Evolutionary conservation across 345 rosid species (phyloP).

Genomic region (Eutrema japonicum): DNA sequence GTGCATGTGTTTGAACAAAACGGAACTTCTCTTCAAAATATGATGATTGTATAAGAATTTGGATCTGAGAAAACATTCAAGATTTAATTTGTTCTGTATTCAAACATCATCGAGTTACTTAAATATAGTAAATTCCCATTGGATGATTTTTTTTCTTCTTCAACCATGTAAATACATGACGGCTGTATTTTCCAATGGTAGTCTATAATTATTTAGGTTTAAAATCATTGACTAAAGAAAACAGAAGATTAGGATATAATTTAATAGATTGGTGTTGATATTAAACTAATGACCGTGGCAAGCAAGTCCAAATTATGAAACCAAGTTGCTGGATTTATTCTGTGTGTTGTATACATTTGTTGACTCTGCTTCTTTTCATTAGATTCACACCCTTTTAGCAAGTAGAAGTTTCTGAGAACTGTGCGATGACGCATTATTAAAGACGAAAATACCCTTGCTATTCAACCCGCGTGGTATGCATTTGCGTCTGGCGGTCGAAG

Average conservation of each 20-base stretch:
- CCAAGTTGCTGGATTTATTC: constrained; percentile 30
- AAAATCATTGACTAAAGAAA: constrained; percentile 12
- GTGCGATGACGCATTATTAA: neutral
- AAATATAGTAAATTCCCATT: neutral
- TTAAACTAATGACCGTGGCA: constrained; percentile 18
- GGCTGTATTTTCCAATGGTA: constrained; percentile 21
- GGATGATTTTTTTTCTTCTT: neutral
- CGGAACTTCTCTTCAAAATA: constrained; percentile 12
- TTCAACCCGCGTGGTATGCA: constrained; percentile 13
- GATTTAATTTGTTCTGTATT: neutral
- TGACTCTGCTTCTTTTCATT: constrained; percentile 26
- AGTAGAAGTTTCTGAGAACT: constrained; percentile 17
- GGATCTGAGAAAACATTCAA: neutral
- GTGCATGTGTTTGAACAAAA: constrained; percentile 18
- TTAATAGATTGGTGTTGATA: constrained; percentile 20
- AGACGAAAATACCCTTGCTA: constrained; percentile 25
- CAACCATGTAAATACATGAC: constrained; percentile 16
- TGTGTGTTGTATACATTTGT: constrained; percentile 24
- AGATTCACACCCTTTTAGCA: constrained; percentile 18
- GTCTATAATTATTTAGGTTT: constrained; percentile 8
- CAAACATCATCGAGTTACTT: neutral
- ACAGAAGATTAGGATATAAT: neutral
- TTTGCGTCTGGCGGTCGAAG: constrained; percentile 15
- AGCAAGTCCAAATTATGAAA: constrained; percentile 36
- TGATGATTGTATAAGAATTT: constrained; percentile 1